Evolutionary conservation across 768 basidiomycete species (phyloP).

Genomic region (Pleurotus citrinopileatus): DNA sequence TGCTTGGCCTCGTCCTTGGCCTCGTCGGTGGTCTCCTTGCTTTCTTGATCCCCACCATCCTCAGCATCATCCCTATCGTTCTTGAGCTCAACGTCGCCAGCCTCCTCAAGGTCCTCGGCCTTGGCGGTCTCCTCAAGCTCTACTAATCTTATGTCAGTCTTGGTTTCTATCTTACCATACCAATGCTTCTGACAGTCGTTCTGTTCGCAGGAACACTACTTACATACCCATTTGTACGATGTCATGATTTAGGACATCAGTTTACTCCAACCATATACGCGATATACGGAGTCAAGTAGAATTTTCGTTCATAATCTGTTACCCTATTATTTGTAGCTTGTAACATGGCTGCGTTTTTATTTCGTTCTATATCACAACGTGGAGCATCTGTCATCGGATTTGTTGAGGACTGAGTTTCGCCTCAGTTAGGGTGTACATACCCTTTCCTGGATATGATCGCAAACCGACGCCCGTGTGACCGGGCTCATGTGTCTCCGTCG

Average conservation of each 20-base stretch:
- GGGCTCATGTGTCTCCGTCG: neutral
- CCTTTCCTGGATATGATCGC: too few species aligned
- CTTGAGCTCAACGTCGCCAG: conserved; percentile 13
- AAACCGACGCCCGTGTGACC: too few species aligned
- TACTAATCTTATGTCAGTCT: neutral
- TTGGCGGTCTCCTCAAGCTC: neutral
- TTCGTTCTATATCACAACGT: neutral
- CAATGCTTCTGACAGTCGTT: neutral
- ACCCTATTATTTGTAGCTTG: neutral
- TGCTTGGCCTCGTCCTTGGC: conserved; percentile 16
- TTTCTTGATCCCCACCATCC: conserved; percentile 15
- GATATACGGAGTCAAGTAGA: neutral
- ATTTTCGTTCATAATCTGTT: neutral
- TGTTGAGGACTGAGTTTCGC: neutral
- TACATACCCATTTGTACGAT: neutral
- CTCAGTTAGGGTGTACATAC: too few species aligned
- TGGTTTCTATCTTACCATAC: neutral
- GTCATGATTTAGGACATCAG: neutral
- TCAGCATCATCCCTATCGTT: conserved; percentile 14
- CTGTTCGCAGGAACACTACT: neutral
- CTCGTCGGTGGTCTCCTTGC: conserved; percentile 18
- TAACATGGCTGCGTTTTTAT: neutral
- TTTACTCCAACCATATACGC: neutral
- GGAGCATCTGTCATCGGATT: neutral
- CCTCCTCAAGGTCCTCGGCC: conserved; percentile 18